phyloP scores from a whole-genome alignment of 2,329 filamentous ascomycete species.

The Fusarium sublunatum region DNA sequence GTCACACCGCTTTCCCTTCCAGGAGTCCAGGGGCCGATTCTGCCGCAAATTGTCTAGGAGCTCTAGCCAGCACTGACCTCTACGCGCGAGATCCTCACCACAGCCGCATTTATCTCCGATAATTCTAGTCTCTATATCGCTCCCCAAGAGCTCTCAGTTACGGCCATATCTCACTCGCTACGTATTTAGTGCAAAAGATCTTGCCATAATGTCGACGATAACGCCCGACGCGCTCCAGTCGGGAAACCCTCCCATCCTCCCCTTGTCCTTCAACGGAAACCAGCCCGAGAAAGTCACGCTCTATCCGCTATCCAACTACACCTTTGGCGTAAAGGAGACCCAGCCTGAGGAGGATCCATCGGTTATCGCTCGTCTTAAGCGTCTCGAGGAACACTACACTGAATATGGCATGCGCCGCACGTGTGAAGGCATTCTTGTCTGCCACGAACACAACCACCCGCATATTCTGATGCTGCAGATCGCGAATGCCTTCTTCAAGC shows the following conservation, averaged over 20 bases:
- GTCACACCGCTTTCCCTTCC: constrained; percentile 26
- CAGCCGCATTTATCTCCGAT: constrained; percentile 3
- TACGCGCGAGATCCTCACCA: constrained; percentile 18
- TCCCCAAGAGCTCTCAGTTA: not conserved
- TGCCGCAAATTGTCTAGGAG: constrained; percentile 32
- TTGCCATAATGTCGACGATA: constrained; percentile 79
- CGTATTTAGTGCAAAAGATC: not conserved
- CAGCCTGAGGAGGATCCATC: constrained; percentile 98
- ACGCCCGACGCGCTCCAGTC: constrained; percentile 81
- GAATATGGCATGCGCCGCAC: constrained; percentile 96
- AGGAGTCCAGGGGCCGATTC: constrained; percentile 10
- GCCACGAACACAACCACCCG: constrained; percentile 98
- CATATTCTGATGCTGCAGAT: constrained; percentile 99
- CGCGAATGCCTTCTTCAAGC: constrained; percentile 98
- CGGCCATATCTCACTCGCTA: not conserved
- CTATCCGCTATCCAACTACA: constrained; percentile 97
- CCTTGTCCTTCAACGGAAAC: constrained; percentile 86
- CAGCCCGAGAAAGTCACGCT: constrained; percentile 91
- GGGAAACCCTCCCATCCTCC: constrained; percentile 80
- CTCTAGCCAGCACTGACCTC: constrained; percentile 23
- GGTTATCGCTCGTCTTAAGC: constrained; percentile 89
- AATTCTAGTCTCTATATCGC: not conserved
- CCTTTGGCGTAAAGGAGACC: constrained; percentile 97
- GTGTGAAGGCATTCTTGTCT: constrained; percentile 96
- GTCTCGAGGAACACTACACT: constrained; percentile 94